Base-by-base conservation (phyloP, 2,329 filamentous ascomycete genomes). In the Penicillium sp. region DNA sequence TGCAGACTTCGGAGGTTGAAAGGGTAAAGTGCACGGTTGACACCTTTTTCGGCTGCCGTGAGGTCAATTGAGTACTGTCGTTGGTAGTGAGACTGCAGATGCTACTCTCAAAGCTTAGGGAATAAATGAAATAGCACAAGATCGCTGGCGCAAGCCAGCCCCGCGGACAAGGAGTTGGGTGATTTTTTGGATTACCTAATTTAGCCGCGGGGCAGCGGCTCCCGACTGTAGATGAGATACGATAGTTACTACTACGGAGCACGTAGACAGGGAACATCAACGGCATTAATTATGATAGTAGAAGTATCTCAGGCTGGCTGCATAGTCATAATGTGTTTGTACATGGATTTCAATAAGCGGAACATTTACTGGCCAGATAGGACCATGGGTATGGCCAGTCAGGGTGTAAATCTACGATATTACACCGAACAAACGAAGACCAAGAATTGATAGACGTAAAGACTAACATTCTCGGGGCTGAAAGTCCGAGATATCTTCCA, bases 161-260 rank as follows among this genome's bases (percentile, higher is more conserved):
- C 42, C 23, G 23, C 40, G 40, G 40, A 15, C 25, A 49, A 48
- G 17, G 46, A 43, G 29, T 41, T 50, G 17, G 37, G 47, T 15
- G 23, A 21, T 31, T 56, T 56, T 56, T 50, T 56, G 42, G 35
- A 43, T 41, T 29, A 53, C 49, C 35, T 57, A 53, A 57, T 21
- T 43, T 35, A 31, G 25, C 50, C 50, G 55, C 42, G 55, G 55
- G 55, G 55, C 54, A 41, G 15, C 25, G 12, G 45, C 29, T n/a
- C 46, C 29, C 46, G 17, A 21, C n/a, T 47, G 10, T 48, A 23
- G 27, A 50, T 50, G 23, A 31, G 25, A n/a, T 29, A 12, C 6
- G n/a, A n/a, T 23, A 23, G 23, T 2, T 37, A 37, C 4, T n/a
- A 15, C 43, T 33, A 29, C 9, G 12, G 15, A 17, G 37, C 8